phyloP scores from a whole-genome alignment of 163 green algal genomes.

The Chlorella variabilis region DNA sequence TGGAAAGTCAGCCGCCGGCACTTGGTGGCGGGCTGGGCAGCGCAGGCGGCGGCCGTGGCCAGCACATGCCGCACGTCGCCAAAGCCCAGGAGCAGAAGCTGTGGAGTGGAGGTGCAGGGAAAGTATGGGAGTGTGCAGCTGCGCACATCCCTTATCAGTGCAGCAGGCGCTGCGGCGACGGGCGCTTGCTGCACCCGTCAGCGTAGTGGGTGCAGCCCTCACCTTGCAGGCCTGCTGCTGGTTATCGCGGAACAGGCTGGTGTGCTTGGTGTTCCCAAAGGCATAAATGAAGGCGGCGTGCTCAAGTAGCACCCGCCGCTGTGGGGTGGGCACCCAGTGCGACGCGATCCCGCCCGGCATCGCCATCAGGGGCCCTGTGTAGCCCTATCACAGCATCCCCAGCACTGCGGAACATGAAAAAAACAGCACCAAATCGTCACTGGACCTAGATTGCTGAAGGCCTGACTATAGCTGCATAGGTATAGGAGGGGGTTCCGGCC shows the following conservation, averaged over 20 bases:
- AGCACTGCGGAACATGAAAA: too few species aligned
- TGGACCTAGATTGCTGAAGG: too few species aligned
- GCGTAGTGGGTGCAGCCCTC: too few species aligned
- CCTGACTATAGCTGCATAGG: too few species aligned
- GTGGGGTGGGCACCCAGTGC: background rate
- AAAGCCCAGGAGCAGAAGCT: constrained; percentile 24
- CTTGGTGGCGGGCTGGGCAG: background rate
- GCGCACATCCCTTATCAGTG: background rate
- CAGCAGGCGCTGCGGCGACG: background rate
- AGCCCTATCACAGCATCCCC: too few species aligned
- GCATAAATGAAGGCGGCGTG: background rate
- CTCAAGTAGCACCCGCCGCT: constrained; percentile 2
- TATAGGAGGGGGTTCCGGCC: too few species aligned
- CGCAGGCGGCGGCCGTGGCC: background rate
- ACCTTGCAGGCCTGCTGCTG: background rate
- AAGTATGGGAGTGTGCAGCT: background rate
- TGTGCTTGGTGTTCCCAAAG: constrained; percentile 18
- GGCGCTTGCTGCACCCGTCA: too few species aligned
- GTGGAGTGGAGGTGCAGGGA: background rate
- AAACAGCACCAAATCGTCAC: too few species aligned
- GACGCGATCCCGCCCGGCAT: too few species aligned
- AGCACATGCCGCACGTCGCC: constrained; percentile 26
- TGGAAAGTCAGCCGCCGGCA: background rate
- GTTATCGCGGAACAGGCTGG: background rate
- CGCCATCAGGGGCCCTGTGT: too few species aligned